Base-by-base conservation (phyloP, 2,329 filamentous ascomycete species). In the Coniochaeta prunicola region DNA sequence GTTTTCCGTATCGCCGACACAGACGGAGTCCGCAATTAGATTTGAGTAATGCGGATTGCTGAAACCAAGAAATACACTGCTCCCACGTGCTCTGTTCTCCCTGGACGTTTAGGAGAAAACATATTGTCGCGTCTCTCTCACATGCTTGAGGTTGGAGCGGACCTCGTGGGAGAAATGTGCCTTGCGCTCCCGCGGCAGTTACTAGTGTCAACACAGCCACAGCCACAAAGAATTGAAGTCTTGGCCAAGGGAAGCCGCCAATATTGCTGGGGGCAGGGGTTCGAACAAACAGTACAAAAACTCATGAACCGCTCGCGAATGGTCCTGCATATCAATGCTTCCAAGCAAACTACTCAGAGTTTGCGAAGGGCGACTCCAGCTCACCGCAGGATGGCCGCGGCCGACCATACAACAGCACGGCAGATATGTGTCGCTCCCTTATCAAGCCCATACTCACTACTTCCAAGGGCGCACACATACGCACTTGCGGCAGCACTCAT, bases 1-100 rank as follows among this genome's bases (percentile, higher is more conserved):
- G 80, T 89, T 0, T 83, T 84, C 65, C 74, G 67, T 21, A 68
- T 74, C 60, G 64, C 60, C 5, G 71, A 73, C 9, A 71, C 70
- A 4, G 66, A 68, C 53, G 65, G 67, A 2, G 60, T 61, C 56
- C 40, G 53, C 36, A 58, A 19, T 15, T 57, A 55, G 30, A 8
- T 28, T 21, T 17, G 4, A 12, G 6, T n/a, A 28, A 26, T 13
- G 3, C 45, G 28, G 45, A 15, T 17, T n/a, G 4, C 26, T 50
- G 12, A 13, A 13, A 5, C 45, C 45, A 50, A 30, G 24, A n/a
- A 50, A 30, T 50, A 17, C 13, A 28, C 40, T 45, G 36, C 40
- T 26, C 26, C 3, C 40, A 45, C 19, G 26, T 12, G 19, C 6
- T 45, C 40, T 4, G 8, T 3, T 45, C n/a, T 26, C 40, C 13